Base-by-base conservation (phyloP, 2,329 filamentous ascomycete species). In the Cladosporium oxysporum region DNA sequence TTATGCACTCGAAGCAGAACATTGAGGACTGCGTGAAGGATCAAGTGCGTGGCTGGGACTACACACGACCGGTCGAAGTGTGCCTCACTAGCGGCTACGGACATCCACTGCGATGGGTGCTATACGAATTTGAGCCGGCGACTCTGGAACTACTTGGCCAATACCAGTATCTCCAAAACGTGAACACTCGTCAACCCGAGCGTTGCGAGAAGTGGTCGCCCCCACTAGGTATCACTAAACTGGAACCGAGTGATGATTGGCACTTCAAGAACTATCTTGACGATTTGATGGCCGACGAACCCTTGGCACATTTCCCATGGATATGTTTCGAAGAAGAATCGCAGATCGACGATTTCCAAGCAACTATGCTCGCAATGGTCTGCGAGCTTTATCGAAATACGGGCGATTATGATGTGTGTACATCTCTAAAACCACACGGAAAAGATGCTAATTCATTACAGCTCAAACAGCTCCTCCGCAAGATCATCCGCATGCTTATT, bases 111-210 rank as follows among this genome's bases (percentile, higher is more conserved):
- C 70, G 73, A 1, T 81, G 81, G 72, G 79, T 79, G 63, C 74
- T 83, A 21, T 80, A 82, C 68, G 81, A 83, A 64, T 84, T 83
- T 60, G 61, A 74, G 10, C 82, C 82, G 0, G 76, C 74, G 41
- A 79, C 76, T 7, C 67, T 75, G 3, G 78, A 80, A 49, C 69
- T 82, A 14, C 65, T 80, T 8, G 71, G 72, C 8, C 80, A 82
- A 62, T 73, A 79, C 41, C 81, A 83, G 67, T 82, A 80, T 68
- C 70, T 74, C 7, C 78, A 78, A n/a, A 74, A 82, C 58, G 70
- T 71, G 1, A 64, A 50, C 6, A 81, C 71, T 1, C 67, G 70
- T 18, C 66, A 66, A 10, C 67, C 65, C 18, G 67, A 75, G 21
- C 71, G 73, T 5, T 66, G 74, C 4, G 66, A 71, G 28, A 81